Conservation (phyloP, 2,329 filamentous ascomycete species). For the Ceratocystis alfenasii region DNA sequence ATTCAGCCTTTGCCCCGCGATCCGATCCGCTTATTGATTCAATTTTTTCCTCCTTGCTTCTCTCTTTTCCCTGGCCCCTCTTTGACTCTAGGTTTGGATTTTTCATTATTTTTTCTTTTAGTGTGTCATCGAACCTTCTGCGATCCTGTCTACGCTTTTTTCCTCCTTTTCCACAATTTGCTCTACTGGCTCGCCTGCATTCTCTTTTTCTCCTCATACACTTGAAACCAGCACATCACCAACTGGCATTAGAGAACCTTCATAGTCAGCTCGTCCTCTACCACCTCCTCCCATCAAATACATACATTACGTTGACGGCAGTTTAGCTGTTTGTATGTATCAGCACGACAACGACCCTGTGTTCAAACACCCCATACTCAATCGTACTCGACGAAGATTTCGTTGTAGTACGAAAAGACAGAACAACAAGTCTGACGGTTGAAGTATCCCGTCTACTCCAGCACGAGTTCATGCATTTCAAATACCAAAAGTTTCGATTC, state of each 20-base stretch:
- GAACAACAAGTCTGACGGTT: constrained; percentile 61
- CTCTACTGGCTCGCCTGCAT: constrained; percentile 13
- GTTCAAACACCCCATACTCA: constrained; percentile 72
- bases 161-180: constrained; percentile 21
- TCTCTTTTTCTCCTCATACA: constrained; percentile 14
- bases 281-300: constrained; percentile 23
- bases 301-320: constrained; percentile 16
- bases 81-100: constrained; percentile 5
- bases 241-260: constrained; percentile 7
- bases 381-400: constrained; percentile 20
- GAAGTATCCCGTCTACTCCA: constrained; percentile 43
- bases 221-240: constrained; percentile 16
- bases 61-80: constrained; percentile 22
- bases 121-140: constrained; percentile 12
- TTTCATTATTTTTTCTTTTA: constrained; percentile 11
- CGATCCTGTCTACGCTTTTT: constrained; percentile 17
- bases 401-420: constrained; percentile 22
- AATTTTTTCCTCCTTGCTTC: constrained; percentile 22
- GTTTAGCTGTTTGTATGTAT: constrained; percentile 69
- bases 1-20: not conserved
- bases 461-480: constrained; percentile 43
- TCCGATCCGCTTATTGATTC: constrained; percentile 2
- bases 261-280: constrained; percentile 14
- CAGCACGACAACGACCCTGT: constrained; percentile 82
- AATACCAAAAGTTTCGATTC: constrained; percentile 41